These are phyloP conservation scores for Daldinia decipiens DNA, from an alignment of 495 filamentous ascomycete genomes.

Conservation along the genomic window DNA sequence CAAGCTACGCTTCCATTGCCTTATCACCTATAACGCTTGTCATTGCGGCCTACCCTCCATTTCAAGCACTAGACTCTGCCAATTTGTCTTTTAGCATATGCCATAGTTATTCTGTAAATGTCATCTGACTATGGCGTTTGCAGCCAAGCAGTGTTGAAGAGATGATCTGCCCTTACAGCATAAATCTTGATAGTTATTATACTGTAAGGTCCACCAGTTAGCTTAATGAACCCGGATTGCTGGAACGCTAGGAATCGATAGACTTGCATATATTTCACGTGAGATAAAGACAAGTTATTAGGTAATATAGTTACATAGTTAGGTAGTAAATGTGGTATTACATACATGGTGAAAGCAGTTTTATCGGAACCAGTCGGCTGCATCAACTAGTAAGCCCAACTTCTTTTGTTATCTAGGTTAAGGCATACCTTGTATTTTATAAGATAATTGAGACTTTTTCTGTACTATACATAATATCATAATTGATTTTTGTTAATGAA, in stretches of 20 bases:
- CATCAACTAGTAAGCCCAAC: neutral
- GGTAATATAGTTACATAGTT: too few species aligned
- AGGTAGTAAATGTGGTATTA: too few species aligned
- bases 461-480: too few species aligned
- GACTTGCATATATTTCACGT: neutral
- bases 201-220: too few species aligned
- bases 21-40: constrained; percentile 9
- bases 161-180: constrained; percentile 10
- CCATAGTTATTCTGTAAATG: constrained; percentile 16
- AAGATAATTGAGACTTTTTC: too few species aligned
- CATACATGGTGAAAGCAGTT: neutral
- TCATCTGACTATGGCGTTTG: constrained; percentile 16
- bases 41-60: neutral
- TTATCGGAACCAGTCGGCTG: neutral
- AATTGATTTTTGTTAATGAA: too few species aligned
- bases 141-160: neutral
- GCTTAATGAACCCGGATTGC: neutral
- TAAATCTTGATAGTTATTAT: neutral
- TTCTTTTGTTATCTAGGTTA: neutral
- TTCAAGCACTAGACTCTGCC: neutral
- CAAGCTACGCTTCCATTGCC: neutral
- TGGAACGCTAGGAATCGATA: neutral
- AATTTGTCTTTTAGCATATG: constrained; percentile 17
- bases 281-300: neutral
- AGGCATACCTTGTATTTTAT: too few species aligned